Conservation (phyloP, 352 stramenopile species). For the Pythium guiyangense region DNA sequence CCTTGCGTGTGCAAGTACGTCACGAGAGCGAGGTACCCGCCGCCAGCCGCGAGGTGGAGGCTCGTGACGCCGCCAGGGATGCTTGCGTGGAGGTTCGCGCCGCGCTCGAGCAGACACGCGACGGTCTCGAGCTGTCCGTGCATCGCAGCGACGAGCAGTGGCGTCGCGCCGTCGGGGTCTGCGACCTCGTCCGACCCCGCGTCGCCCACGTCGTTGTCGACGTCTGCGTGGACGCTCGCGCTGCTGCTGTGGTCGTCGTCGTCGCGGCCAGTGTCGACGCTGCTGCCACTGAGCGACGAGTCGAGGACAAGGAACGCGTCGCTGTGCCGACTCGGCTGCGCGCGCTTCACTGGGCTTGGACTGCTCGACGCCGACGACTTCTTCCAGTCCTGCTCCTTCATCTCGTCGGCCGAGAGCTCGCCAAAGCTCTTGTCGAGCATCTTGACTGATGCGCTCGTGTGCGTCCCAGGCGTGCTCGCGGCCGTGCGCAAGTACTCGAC, state of each 20-base stretch:
- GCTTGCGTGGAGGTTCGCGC: conserved; percentile 35
- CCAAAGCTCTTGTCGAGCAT: conserved; percentile 9
- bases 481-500: conserved; percentile 31
- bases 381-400: conserved; percentile 15
- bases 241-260: too few relatives aligned
- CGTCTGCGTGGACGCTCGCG: background rate
- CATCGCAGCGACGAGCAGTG: conserved; percentile 51
- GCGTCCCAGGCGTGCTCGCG: background rate
- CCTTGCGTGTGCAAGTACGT: conserved; percentile 37
- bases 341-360: conserved; percentile 4
- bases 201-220: conserved; percentile 5
- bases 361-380: conserved; percentile 8
- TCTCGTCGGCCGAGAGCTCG: conserved; percentile 15
- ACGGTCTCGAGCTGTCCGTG: conserved; percentile 60
- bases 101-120: conserved; percentile 34
- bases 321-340: too few relatives aligned
- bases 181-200: conserved; percentile 9
- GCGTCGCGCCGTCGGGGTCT: conserved; percentile 38
- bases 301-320: conserved; percentile 4
- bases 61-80: conserved; percentile 37
- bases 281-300: background rate
- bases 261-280: background rate
- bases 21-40: conserved; percentile 36
- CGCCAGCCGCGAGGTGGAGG: conserved; percentile 48
- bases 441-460: conserved; percentile 16